Percentiles rank a stretch among this genome's conserved stretches.
phyloP scores from a whole-genome alignment of 116 monocot species.

The Zostera marina region DNA sequence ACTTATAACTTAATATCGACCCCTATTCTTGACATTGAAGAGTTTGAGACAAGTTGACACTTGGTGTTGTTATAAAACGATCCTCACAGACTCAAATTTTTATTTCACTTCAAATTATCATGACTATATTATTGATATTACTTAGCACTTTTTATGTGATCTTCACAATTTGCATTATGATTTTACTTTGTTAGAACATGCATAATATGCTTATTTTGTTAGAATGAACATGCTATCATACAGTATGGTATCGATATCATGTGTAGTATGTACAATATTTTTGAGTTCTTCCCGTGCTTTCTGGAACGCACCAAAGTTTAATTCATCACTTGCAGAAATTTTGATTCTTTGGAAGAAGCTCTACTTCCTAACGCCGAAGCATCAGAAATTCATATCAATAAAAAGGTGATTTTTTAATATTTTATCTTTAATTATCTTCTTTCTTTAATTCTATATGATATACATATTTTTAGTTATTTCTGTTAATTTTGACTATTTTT shows the following conservation, averaged over 20 bases:
- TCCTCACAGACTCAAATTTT: neutral
- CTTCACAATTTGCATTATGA: too few species aligned
- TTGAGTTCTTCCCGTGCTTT: neutral
- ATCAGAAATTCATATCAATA: constrained; percentile 10
- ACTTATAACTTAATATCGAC: too few species aligned
- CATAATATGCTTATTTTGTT: neutral
- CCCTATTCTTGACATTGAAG: too few species aligned
- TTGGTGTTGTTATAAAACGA: neutral
- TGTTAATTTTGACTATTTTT: too few species aligned
- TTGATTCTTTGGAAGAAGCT: constrained; percentile 43
- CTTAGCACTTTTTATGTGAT: too few species aligned
- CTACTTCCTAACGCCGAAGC: constrained; percentile 20
- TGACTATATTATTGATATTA: too few species aligned
- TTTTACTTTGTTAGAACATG: neutral
- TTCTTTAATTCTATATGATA: neutral
- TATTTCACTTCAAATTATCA: neutral
- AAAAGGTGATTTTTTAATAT: constrained; percentile 13
- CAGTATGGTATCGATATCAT: too few species aligned
- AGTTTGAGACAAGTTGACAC: too few species aligned
- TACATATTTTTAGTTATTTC: neutral
- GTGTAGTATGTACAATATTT: too few species aligned
- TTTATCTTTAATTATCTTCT: neutral
- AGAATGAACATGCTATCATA: too few species aligned
- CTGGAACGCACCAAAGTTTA: constrained; percentile 2
- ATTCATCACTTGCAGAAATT: constrained; percentile 17